Evolutionary conservation across 345 rosid genomes (phyloP).

Genomic region (Noccaea caerulescens): DNA sequence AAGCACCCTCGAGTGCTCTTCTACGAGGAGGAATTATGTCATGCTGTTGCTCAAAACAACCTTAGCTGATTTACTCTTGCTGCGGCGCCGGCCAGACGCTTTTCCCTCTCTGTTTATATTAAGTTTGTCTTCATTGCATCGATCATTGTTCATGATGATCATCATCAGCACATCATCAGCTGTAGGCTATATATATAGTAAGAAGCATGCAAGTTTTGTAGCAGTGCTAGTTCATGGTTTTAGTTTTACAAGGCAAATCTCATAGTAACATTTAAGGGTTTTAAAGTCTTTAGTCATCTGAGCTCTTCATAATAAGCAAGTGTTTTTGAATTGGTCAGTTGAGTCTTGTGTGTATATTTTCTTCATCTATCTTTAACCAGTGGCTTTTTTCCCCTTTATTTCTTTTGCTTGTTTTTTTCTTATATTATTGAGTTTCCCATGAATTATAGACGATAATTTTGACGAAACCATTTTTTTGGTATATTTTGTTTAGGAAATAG

Average conservation of each 20-base stretch:
- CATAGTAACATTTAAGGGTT: conserved; percentile 32
- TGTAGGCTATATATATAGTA: conserved; percentile 39
- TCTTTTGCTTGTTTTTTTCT: conserved; percentile 16
- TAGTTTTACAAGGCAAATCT: conserved; percentile 42
- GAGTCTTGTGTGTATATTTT: conserved; percentile 38
- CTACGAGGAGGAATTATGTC: conserved; percentile 94
- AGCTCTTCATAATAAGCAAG: conserved; percentile 35
- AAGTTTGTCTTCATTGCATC: conserved; percentile 43
- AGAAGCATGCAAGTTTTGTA: conserved; percentile 50
- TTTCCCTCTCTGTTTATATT: conserved; percentile 55
- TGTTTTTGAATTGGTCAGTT: conserved; percentile 29
- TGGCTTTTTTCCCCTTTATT: neutral
- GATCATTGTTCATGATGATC: conserved; percentile 41
- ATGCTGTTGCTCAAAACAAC: conserved; percentile 93
- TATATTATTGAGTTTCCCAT: neutral
- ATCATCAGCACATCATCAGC: neutral
- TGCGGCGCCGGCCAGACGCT: conserved; percentile 12
- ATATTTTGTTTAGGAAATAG: no score
- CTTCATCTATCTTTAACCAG: conserved; percentile 21
- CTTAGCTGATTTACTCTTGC: conserved; percentile 57
- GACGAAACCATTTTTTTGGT: no score
- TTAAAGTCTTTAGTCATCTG: conserved; percentile 6
- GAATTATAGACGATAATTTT: no score
- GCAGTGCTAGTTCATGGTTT: conserved; percentile 46
- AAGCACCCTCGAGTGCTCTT: conserved; percentile 65